Conservation (phyloP, 441 rosid species). For the Isatis lusitanica region DNA sequence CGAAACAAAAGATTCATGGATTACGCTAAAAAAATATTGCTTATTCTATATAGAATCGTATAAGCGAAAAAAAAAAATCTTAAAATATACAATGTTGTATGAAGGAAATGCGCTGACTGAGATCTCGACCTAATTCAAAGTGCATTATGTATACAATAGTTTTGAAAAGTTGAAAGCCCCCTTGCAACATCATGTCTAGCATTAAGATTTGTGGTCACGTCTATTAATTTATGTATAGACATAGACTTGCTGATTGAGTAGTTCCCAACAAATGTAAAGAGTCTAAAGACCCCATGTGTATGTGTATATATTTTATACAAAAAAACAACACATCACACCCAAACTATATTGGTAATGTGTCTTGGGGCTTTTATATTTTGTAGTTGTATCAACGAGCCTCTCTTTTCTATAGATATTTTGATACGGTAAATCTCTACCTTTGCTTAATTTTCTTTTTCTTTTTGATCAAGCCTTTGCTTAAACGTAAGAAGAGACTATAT, state of each 20-base stretch:
- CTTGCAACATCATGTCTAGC: conserved; percentile 14
- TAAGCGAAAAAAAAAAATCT: not conserved
- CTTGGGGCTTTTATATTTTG: not conserved
- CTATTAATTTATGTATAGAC: not conserved
- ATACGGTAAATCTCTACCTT: not conserved
- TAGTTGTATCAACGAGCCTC: not conserved
- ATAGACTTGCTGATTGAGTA: conserved; percentile 15
- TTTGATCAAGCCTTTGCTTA: not conserved
- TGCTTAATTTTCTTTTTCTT: not conserved
- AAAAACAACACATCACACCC: conserved; percentile 2
- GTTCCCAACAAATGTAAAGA: conserved; percentile 15
- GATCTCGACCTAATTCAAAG: not conserved
- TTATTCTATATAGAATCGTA: not conserved
- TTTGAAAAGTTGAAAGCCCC: conserved; percentile 6
- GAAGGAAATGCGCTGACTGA: not conserved
- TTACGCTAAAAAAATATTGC: not conserved
- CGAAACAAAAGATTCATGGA: not conserved
- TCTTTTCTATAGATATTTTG: not conserved
- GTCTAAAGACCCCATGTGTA: conserved; percentile 6
- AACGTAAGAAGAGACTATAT: not conserved
- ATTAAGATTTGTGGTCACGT: conserved; percentile 1
- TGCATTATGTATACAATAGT: not conserved
- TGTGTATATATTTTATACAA: not conserved
- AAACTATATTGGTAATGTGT: not conserved
- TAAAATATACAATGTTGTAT: not conserved